These are phyloP conservation scores for Skeletonema grethae DNA, from an alignment of 108 stramenopile species.

Conservation along the genomic window DNA sequence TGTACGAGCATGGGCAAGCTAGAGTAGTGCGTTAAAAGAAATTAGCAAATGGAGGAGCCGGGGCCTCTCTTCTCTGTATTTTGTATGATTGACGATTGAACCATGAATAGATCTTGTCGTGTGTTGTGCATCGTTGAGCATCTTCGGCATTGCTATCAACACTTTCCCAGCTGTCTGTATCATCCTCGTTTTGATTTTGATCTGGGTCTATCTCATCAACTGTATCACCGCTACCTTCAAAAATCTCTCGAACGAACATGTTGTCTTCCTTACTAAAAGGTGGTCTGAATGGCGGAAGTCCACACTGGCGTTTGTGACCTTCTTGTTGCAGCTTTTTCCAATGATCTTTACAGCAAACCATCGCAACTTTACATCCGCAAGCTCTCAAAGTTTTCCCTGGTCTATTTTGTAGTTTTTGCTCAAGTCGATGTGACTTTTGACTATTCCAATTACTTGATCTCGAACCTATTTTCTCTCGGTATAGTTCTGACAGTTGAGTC, in stretches of 20 bases:
- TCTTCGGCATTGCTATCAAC: conserved; percentile 52
- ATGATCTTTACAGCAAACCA: conserved; percentile 48
- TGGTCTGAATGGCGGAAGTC: conserved; percentile 44
- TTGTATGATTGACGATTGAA: conserved; percentile 41
- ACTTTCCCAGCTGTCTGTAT: conserved; percentile 64
- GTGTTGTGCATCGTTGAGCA: background rate
- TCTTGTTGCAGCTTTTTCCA: conserved; percentile 35
- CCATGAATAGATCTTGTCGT: conserved; percentile 26
- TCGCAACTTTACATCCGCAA: conserved; percentile 36
- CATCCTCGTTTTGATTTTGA: background rate
- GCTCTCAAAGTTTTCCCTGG: conserved; percentile 7
- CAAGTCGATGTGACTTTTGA: conserved; percentile 5
- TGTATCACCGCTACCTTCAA: conserved; percentile 12
- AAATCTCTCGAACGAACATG: conserved; percentile 30
- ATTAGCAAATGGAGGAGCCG: conserved; percentile 13
- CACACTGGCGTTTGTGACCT: conserved; percentile 46
- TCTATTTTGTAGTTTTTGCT: background rate
- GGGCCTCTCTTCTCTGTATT: conserved; percentile 17
- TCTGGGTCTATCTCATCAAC: conserved; percentile 13
- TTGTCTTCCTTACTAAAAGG: conserved; percentile 36
- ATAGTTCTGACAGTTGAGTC: conserved; percentile 1
- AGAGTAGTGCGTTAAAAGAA: conserved; percentile 13
- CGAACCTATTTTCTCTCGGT: conserved; percentile 19
- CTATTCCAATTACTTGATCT: conserved; percentile 25
- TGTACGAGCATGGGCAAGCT: too few species aligned